Conservation (phyloP, 2,329 filamentous ascomycete species). For the Plenodomus tracheiphilus region DNA sequence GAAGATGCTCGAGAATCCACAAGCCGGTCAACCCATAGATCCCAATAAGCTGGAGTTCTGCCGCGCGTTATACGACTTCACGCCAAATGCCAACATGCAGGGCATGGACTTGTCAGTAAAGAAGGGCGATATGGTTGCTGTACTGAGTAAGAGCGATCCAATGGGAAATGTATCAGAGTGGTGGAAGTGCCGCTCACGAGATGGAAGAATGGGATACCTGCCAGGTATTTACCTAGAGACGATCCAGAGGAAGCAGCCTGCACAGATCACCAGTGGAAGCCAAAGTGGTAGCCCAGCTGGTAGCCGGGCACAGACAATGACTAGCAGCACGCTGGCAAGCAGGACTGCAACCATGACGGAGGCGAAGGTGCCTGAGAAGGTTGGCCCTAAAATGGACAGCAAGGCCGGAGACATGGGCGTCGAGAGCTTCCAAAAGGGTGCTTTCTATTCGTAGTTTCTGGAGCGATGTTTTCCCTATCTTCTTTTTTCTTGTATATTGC, state of each 20-base stretch:
- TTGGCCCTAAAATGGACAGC: constrained; percentile 55
- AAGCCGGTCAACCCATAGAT: constrained; percentile 65
- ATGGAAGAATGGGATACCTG: constrained; percentile 88
- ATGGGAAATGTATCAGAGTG: constrained; percentile 91
- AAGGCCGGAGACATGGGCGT: constrained; percentile 67
- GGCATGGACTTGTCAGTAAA: constrained; percentile 88
- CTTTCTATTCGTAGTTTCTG: constrained; percentile 62
- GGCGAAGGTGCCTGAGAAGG: constrained; percentile 46
- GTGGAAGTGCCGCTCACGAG: constrained; percentile 92
- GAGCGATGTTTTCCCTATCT: not conserved
- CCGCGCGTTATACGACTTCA: constrained; percentile 91
- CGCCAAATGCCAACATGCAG: constrained; percentile 69
- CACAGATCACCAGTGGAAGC: constrained; percentile 49
- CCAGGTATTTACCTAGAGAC: constrained; percentile 87
- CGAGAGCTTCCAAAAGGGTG: constrained; percentile 72
- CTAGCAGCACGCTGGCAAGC: constrained; percentile 47
- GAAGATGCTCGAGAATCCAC: constrained; percentile 56
- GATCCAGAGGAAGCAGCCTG: constrained; percentile 61
- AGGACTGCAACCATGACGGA: constrained; percentile 51
- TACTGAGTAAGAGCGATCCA: constrained; percentile 89
- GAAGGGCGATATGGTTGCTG: constrained; percentile 94
- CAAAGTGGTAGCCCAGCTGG: constrained; percentile 47
- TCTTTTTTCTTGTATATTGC: constrained; percentile 18
- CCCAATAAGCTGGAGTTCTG: constrained; percentile 95
- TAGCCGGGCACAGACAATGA: constrained; percentile 61